Evolutionary conservation across 306 rosid genomes (phyloP), one percentile per base, ranked within the genome.

Genomic region (Ormosia emarginata): DNA sequence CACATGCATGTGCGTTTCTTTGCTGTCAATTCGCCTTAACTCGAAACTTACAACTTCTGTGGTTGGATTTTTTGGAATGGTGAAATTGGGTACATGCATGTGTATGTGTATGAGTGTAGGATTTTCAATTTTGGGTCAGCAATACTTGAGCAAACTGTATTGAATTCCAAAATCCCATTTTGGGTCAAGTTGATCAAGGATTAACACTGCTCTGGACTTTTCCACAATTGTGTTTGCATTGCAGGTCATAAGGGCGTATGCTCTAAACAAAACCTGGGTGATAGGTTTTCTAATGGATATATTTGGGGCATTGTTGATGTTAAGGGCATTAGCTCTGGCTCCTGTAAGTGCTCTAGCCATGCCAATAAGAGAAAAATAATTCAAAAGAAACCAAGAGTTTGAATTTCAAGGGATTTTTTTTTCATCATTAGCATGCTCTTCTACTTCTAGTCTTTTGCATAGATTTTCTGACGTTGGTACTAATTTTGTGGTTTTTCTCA

Each of bases 261-360:
- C 90, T 46, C 84, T 91, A 62, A 92, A 94, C 85, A 92, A 61
- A 86, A 79, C 91, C 46, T 94, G 94, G 95, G 17, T 84, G 86
- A 63, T 89, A 6, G 95, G 98, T 46, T 94, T 94, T 82, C 85
- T 94, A 57, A 92, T 94, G 95, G 98, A 94, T 85, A 92, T 92
- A 50, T 89, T 85, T 78, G 98, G 98, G 37, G 98, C 98, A 53
- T 12, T 92, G 46, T 80, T 94, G 81, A 94, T 94, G 98, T 71
- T 94, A 86, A 91, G 91, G 84, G 98, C 98, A 46, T 58, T 94
- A 74, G 90, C 97, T 82, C 85, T 85, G 63, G 98, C 98, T 83
- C 98, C 97, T 81, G 98, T 94, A 84, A 88, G 97, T 80, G 40
- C 62, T 79, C 24, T 70, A 47, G 71, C 71, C 29, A 47, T 85